Evolutionary conservation across 768 basidiomycete genomes (phyloP).

Genomic region (Russula lepida): DNA sequence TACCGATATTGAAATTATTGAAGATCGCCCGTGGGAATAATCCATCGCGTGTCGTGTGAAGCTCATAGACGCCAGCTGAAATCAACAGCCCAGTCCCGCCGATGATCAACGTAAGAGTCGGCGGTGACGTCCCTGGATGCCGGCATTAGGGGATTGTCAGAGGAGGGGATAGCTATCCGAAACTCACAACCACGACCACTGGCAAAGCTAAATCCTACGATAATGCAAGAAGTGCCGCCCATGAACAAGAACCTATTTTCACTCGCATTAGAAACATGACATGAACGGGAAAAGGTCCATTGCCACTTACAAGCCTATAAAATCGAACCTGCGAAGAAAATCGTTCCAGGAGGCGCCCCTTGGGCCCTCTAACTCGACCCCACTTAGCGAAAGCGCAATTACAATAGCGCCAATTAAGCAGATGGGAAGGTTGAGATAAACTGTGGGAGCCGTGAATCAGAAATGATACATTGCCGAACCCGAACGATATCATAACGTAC

Average conservation of each 20-base stretch:
- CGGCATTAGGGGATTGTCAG: neutral
- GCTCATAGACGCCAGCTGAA: slow-evolving; percentile 60
- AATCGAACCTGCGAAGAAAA: slow-evolving; percentile 58
- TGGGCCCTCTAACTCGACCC: slow-evolving; percentile 39
- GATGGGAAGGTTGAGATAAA: slow-evolving; percentile 77
- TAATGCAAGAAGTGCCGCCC: slow-evolving; percentile 60
- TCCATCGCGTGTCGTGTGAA: slow-evolving; percentile 54
- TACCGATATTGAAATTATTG: slow-evolving; percentile 51
- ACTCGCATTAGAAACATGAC: slow-evolving; percentile 17
- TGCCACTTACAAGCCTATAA: slow-evolving; percentile 60
- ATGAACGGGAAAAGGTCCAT: slow-evolving; percentile 16
- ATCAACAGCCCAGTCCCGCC: slow-evolving; percentile 48
- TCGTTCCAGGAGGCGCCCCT: slow-evolving; percentile 47
- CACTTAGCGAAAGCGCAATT: slow-evolving; percentile 51
- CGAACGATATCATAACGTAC: slow-evolving; percentile 39
- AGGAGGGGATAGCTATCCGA: slow-evolving; percentile 1
- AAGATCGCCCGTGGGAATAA: slow-evolving; percentile 63
- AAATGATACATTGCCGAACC: slow-evolving; percentile 14
- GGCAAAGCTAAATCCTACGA: slow-evolving; percentile 76
- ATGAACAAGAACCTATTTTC: slow-evolving; percentile 58
- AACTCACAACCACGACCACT: slow-evolving; percentile 58
- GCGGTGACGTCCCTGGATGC: slow-evolving; percentile 50
- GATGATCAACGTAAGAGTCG: slow-evolving; percentile 52
- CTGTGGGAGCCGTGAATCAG: slow-evolving; percentile 32
- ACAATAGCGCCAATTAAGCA: slow-evolving; percentile 53